These are phyloP conservation scores for Podila epigama DNA, from an alignment of 192 early-diverging fungal species.

Conservation along the genomic window DNA sequence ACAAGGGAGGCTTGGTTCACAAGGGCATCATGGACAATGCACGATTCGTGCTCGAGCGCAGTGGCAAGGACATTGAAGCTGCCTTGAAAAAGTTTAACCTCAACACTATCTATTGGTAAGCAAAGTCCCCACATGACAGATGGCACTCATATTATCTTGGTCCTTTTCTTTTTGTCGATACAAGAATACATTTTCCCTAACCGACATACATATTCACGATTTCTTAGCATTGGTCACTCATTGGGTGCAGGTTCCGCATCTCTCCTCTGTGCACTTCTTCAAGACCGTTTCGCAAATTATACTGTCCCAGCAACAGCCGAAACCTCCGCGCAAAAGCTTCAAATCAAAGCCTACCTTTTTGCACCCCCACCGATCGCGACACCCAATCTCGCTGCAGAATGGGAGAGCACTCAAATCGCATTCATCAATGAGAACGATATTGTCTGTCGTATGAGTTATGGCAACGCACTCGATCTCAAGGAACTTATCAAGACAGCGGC, in stretches of 20 bases:
- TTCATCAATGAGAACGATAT: slow-evolving; percentile 55
- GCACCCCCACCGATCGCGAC: slow-evolving; percentile 49
- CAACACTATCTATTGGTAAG: slow-evolving; percentile 45
- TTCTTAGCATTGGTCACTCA: slow-evolving; percentile 48
- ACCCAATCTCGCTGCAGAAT: slow-evolving; percentile 37
- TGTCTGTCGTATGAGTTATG: slow-evolving; percentile 47
- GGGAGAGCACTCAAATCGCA: slow-evolving; percentile 38
- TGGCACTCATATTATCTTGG: not conserved
- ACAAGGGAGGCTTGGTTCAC: slow-evolving; percentile 52
- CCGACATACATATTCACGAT: not conserved
- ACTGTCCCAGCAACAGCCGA: not conserved
- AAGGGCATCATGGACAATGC: slow-evolving; percentile 54
- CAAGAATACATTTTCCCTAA: not conserved
- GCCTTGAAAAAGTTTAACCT: slow-evolving; percentile 50
- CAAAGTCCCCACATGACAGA: not conserved
- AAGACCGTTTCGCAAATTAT: slow-evolving; percentile 40
- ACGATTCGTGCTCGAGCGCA: slow-evolving; percentile 42
- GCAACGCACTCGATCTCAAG: slow-evolving; percentile 53
- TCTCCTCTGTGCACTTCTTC: slow-evolving; percentile 38
- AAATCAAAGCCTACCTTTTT: slow-evolving; percentile 49
- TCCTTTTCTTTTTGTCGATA: not conserved
- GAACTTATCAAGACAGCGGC: slow-evolving; percentile 54
- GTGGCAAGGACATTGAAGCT: slow-evolving; percentile 38
- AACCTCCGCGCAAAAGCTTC: slow-evolving; percentile 11
- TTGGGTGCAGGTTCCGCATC: slow-evolving; percentile 47